A percentile compares a stretch with the other conserved stretches of the same genome.
phyloP scores from a whole-genome alignment of 2,329 filamentous ascomycete genomes.

The Eutypa lata region DNA sequence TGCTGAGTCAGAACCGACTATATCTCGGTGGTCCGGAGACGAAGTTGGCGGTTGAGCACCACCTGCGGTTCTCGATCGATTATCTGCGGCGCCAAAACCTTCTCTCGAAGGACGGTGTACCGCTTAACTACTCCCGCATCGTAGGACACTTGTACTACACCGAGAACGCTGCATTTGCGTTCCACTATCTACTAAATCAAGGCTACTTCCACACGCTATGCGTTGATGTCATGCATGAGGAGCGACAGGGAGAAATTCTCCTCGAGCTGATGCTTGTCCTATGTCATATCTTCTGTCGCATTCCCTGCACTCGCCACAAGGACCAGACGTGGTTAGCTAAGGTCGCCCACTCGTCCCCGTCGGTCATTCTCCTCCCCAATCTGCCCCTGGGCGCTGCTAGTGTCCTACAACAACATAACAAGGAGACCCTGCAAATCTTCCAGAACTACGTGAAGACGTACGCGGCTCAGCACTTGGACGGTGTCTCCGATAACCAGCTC shows the following conservation, averaged over 20 bases:
- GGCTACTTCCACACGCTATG: slow-evolving; percentile 68
- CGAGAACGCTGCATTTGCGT: slow-evolving; percentile 72
- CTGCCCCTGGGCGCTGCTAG: slow-evolving; percentile 56
- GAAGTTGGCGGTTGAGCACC: slow-evolving; percentile 68
- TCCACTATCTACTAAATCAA: slow-evolving; percentile 68
- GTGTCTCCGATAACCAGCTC: slow-evolving; percentile 48
- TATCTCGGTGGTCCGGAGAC: slow-evolving; percentile 68
- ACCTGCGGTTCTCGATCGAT: slow-evolving; percentile 77
- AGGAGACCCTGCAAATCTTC: slow-evolving; percentile 63
- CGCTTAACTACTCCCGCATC: slow-evolving; percentile 69
- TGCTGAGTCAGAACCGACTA: slow-evolving; percentile 67
- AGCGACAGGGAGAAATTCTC: slow-evolving; percentile 41
- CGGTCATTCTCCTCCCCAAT: slow-evolving; percentile 61
- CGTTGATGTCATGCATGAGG: slow-evolving; percentile 48
- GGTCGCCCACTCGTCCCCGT: slow-evolving; percentile 55
- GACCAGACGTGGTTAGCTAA: slow-evolving; percentile 45
- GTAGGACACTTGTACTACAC: slow-evolving; percentile 74
- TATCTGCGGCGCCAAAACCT: slow-evolving; percentile 70
- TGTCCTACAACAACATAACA: slow-evolving; percentile 61
- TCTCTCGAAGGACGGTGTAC: slow-evolving; percentile 56
- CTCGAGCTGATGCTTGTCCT: slow-evolving; percentile 66
- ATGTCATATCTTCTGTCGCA: slow-evolving; percentile 66
- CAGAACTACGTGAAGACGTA: slow-evolving; percentile 67
- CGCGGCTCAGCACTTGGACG: slow-evolving; percentile 58
- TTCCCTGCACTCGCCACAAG: slow-evolving; percentile 42